Base-by-base conservation (phyloP, 2,329 filamentous ascomycete genomes). In the Boeremia exigua region DNA sequence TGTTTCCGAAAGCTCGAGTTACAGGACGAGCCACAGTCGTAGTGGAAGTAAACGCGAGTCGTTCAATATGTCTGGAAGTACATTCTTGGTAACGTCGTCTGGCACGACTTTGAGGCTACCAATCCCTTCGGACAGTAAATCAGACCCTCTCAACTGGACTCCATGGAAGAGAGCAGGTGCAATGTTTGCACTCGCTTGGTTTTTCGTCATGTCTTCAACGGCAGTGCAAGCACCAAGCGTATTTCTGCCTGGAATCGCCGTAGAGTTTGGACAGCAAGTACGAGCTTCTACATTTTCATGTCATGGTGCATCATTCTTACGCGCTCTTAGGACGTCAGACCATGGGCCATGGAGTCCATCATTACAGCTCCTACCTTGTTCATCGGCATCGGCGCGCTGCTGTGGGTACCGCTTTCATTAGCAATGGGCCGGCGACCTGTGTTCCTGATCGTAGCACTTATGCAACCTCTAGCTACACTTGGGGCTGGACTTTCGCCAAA, bases 331-430 rank as follows among this genome's bases (percentile, higher is more conserved):
- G 50, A 55, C 7, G 61, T 62, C 15, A 39, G 44, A 6, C 66
- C 63, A 6, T 72, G 70, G 60, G 52, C 59, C 3, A 47, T 72
- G 9, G 62, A 68, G 11, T 60, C 62, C 9, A 51, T 75, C 0
- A 52, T 66, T n/a, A 70, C 68, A 2, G 55, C 60, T 11, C 72
- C 72, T 2, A 69, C 68, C 0, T 46, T 78, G 5, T 71, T 66
- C 45, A 70, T 73, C 62, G 74, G 72, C 6, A 44, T 76, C 2
- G 75, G 75, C 2, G 67, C 68, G 23, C 63, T 77, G 15, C 28
- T 76, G 7, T 78, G 73, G 72, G 67, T 77, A 11, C 75, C 73
- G 3, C 38, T 77, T 2, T 71, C 73, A 3, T 61, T 77, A 12
- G 72, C 70, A 0, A 42, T 78, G 28, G 76, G 76, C 2, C 66